Evolutionary conservation across 1,284 basidiomycete genomes (phyloP), one percentile per base, ranked within the genome.

Genomic region (Stygiomarasmius scandens): DNA sequence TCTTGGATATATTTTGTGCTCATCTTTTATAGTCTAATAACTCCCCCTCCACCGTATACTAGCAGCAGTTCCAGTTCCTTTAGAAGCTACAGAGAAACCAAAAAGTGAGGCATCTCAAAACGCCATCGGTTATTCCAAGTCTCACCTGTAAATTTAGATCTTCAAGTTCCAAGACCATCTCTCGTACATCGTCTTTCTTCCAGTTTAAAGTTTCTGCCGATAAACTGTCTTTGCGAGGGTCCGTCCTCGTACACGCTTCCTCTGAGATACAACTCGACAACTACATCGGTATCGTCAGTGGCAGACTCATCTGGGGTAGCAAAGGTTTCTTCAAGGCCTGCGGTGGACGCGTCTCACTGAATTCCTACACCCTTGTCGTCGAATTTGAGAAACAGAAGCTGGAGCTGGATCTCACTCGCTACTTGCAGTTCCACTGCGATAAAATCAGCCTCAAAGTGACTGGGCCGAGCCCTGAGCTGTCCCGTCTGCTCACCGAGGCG

Each of bases 291-390:
- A 22, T 55, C 20, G 47, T 55, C 23, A 24, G 48, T 12, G 54
- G 54, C 6, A 49, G n/a, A 32, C 54, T 55, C 19, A 46, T 55
- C 24, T 55, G 54, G 54, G 54, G 54, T 16, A 45, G 54, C 22
- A 38, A 38, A 20, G 23, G 27, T 2, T 55, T 55, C 20, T 29
- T 34, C 14, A n/a, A 16, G 19, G 3, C 6, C 16, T 47, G 53
- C 12, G 8, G 25, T 19, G 24, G 44, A 34, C 12, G 24, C 11
- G 19, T 19, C n/a, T 22, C 2, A 24, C 27, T n/a, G 10, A n/a
- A n/a, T n/a, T n/a, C n/a, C n/a, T n/a, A n/a, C n/a, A n/a, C n/a
- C n/a, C n/a, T n/a, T n/a, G n/a, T n/a, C n/a, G n/a, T n/a, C n/a
- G n/a, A n/a, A n/a, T n/a, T n/a, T n/a, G n/a, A n/a, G n/a, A n/a